A percentile compares a stretch with the other conserved stretches of the same genome.
These are phyloP conservation scores for Rosa rugosa DNA, from an alignment of 306 rosid species.

Conservation along the genomic window DNA sequence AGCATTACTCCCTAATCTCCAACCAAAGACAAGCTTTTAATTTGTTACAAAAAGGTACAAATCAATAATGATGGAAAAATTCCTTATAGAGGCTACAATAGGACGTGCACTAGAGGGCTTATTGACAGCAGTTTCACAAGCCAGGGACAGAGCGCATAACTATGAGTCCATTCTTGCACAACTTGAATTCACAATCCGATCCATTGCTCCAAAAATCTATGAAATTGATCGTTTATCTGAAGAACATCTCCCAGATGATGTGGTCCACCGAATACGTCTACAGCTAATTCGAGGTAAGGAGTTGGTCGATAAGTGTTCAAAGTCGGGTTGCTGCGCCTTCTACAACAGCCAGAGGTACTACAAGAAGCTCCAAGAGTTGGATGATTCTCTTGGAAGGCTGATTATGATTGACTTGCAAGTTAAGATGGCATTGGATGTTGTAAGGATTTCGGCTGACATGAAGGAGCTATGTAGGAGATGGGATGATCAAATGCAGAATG, in stretches of 20 bases:
- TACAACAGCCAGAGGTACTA: slow-evolving; percentile 11
- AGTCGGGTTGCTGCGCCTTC: slow-evolving; percentile 23
- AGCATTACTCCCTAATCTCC: background rate
- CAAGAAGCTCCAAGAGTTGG: slow-evolving; percentile 22
- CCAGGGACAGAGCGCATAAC: background rate
- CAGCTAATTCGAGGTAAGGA: slow-evolving; percentile 21
- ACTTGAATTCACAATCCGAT: background rate
- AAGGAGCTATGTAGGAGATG: slow-evolving; percentile 1
- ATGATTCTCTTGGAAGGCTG: slow-evolving; percentile 12
- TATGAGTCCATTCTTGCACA: slow-evolving; percentile 8
- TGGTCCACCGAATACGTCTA: background rate
- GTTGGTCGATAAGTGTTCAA: slow-evolving; percentile 31
- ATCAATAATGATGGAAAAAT: background rate
- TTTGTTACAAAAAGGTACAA: background rate
- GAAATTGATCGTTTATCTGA: background rate
- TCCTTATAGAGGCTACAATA: background rate
- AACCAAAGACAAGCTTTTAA: background rate
- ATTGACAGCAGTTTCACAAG: background rate
- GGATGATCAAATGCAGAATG: background rate
- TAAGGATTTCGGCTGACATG: slow-evolving; percentile 2
- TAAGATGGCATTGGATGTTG: background rate
- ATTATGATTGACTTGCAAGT: slow-evolving; percentile 10
- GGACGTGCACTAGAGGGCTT: background rate
- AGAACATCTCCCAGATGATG: background rate
- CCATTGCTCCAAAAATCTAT: background rate